A percentile compares a stretch with the other conserved stretches of the same genome.
phyloP scores from a whole-genome alignment of 2,329 filamentous ascomycete genomes.

The Truncatella angustata region DNA sequence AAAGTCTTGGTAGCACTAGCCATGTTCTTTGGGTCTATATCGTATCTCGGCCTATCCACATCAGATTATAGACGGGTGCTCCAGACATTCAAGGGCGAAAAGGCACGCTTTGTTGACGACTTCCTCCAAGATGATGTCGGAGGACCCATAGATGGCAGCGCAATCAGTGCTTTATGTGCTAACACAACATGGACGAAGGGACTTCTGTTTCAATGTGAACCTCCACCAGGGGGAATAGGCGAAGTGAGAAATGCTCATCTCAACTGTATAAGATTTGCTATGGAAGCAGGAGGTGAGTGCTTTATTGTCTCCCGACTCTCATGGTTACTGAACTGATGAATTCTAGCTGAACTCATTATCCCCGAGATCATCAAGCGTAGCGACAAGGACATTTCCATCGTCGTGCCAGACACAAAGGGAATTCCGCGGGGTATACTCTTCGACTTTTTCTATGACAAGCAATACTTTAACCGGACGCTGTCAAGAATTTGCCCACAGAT shows the following conservation, averaged over 20 bases:
- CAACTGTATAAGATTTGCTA: slow-evolving; percentile 43
- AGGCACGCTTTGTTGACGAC: slow-evolving; percentile 30
- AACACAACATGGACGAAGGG: slow-evolving; percentile 37
- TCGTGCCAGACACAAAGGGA: slow-evolving; percentile 21
- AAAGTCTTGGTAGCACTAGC: slow-evolving; percentile 22
- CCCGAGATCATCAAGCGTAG: slow-evolving; percentile 33
- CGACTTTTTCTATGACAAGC: slow-evolving; percentile 33
- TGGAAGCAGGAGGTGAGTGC: slow-evolving; percentile 43
- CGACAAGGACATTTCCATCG: slow-evolving; percentile 25
- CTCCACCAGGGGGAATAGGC: slow-evolving; percentile 41
- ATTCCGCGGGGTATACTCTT: slow-evolving; percentile 27
- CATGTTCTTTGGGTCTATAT: slow-evolving; percentile 23
- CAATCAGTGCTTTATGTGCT: slow-evolving; percentile 32
- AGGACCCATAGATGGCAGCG: slow-evolving; percentile 28
- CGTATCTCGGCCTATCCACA: slow-evolving; percentile 21
- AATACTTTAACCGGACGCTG: slow-evolving; percentile 29
- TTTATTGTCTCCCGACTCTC: too few relatives aligned
- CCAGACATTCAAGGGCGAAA: slow-evolving; percentile 28
- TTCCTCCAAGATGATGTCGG: slow-evolving; percentile 32
- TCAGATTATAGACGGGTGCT: slow-evolving; percentile 19
- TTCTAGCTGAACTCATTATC: slow-evolving; percentile 36
- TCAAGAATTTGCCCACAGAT: slow-evolving; percentile 34
- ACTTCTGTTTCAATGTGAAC: slow-evolving; percentile 41
- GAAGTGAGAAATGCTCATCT: slow-evolving; percentile 43
- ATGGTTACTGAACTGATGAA: too few relatives aligned